Evolutionary conservation across 257 asterid species (phyloP).

Genomic region (Rehmannia glutinosa): DNA sequence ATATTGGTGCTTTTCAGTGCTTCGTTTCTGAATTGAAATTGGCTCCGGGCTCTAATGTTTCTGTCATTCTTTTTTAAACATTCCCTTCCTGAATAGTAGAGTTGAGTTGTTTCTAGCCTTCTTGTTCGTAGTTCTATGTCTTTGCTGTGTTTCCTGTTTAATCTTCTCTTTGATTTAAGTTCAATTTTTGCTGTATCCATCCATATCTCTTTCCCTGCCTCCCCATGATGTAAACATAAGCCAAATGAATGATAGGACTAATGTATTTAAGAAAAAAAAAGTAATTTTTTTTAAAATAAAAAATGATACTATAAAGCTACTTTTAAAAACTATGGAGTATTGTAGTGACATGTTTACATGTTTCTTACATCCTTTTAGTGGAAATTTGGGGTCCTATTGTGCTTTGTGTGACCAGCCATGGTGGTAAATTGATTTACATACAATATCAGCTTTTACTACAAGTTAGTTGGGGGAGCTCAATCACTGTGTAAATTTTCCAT

Average conservation of each 20-base stretch:
- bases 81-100: too few species aligned
- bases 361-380: neutral
- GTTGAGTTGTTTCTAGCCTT: neutral
- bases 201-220: neutral
- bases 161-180: neutral
- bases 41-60: too few species aligned
- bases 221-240: too few species aligned
- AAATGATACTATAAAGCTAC: neutral
- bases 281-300: too few species aligned
- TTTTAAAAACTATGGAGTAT: neutral
- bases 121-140: neutral
- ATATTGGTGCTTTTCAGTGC: too few species aligned
- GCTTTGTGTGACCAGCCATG: neutral
- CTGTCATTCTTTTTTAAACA: too few species aligned
- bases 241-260: too few species aligned
- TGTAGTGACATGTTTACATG: neutral
- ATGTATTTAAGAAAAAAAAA: too few species aligned
- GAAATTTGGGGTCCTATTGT: neutral
- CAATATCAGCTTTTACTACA: neutral
- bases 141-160: neutral
- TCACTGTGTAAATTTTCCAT: neutral
- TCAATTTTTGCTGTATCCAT: neutral
- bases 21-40: too few species aligned
- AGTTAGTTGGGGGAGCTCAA: neutral
- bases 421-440: neutral